phyloP scores from a whole-genome alignment of 1,139 yeast genomes.

The Yamadazyma dendronema region DNA sequence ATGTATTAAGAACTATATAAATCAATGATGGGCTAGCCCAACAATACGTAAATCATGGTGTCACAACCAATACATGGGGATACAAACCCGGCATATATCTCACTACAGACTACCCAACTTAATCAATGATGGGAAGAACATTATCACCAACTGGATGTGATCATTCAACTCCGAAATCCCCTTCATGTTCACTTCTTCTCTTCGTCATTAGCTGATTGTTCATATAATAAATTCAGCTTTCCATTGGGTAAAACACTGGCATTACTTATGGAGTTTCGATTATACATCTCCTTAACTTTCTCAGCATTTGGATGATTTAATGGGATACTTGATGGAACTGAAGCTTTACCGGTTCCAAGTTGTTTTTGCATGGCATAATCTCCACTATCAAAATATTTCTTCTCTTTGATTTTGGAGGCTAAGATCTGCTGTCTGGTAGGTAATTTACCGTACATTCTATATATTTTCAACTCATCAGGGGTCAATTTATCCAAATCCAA shows the following conservation, averaged over 20 bases:
- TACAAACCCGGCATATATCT: too few relatives aligned
- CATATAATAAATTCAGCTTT: conserved; percentile 46
- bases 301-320: conserved; percentile 51
- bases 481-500: conserved; percentile 57
- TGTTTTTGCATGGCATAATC: conserved; percentile 91
- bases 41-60: too few relatives aligned
- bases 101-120: too few relatives aligned
- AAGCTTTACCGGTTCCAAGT: conserved; percentile 22
- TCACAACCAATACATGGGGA: too few relatives aligned
- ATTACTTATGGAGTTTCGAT: conserved; percentile 46
- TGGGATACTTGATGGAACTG: conserved; percentile 28
- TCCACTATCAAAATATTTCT: conserved; percentile 95
- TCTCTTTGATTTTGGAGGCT: conserved; percentile 76
- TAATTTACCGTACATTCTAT: conserved; percentile 81
- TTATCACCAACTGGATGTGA: too few relatives aligned
- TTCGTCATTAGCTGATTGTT: conserved; percentile 33
- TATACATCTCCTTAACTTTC: conserved; percentile 47
- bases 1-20: too few relatives aligned
- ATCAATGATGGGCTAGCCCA: too few relatives aligned
- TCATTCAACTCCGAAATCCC: too few relatives aligned
- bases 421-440: conserved; percentile 86
- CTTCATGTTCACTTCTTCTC: conserved; percentile 7
- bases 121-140: too few relatives aligned
- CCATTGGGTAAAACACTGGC: conserved; percentile 47
- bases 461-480: conserved; percentile 68